These are phyloP conservation scores for Tylopilus balloui DNA, from an alignment of 768 basidiomycete species.

Conservation along the genomic window DNA sequence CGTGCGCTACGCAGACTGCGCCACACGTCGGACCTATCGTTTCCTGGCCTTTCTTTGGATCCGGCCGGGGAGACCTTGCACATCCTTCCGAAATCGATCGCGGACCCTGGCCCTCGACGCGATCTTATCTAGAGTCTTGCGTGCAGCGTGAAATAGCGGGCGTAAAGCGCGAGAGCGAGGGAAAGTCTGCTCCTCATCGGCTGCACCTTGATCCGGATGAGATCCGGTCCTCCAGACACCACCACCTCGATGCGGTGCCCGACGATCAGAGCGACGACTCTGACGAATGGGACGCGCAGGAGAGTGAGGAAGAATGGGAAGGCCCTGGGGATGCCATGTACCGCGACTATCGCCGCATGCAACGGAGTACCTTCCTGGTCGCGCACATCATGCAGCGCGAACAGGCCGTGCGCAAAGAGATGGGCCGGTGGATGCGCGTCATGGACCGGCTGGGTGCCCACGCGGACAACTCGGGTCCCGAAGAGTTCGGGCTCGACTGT, in stretches of 20 bases:
- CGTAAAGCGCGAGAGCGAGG: conserved; percentile 76
- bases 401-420: conserved; percentile 60
- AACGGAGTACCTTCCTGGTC: conserved; percentile 73
- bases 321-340: conserved; percentile 78
- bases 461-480: conserved; percentile 32
- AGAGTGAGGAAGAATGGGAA: conserved; percentile 73
- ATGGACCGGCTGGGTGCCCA: conserved; percentile 54
- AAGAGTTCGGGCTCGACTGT: conserved; percentile 77
- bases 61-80: conserved; percentile 66
- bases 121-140: conserved; percentile 62
- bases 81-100: conserved; percentile 70
- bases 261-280: conserved; percentile 73
- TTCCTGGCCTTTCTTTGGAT: conserved; percentile 90
- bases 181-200: conserved; percentile 67
- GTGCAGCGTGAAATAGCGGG: conserved; percentile 65
- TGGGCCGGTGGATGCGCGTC: conserved; percentile 62
- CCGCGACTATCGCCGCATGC: conserved; percentile 76
- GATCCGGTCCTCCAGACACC: conserved; percentile 66
- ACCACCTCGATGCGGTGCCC: conserved; percentile 60
- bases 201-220: conserved; percentile 81
- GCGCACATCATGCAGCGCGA: conserved; percentile 65
- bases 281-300: conserved; percentile 74
- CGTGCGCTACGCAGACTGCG: conserved; percentile 14
- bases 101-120: conserved; percentile 68
- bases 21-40: conserved; percentile 75